Percentiles rank a stretch among this genome's conserved stretches.
These are phyloP conservation scores for Colletotrichum caudatum DNA, from an alignment of 2,329 filamentous ascomycete species.

Conservation along the genomic window DNA sequence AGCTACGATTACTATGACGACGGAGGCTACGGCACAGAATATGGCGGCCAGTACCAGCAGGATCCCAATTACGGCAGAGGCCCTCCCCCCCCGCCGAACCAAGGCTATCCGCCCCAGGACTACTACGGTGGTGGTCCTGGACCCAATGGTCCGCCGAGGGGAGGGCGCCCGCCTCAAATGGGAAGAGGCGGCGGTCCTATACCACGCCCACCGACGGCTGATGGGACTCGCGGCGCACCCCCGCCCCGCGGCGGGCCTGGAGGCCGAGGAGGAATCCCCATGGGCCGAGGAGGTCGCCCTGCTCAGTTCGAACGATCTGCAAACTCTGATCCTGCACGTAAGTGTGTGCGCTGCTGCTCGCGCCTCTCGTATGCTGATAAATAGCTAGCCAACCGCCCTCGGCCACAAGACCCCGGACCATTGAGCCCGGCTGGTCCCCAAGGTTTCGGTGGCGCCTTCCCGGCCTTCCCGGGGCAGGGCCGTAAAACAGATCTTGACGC, in stretches of 20 bases:
- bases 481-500: conserved; percentile 55
- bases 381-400: conserved; percentile 47
- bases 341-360: conserved; percentile 41
- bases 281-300: conserved; percentile 55
- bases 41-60: conserved; percentile 57
- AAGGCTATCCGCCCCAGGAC: conserved; percentile 58
- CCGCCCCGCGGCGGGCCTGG: conserved; percentile 53
- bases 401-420: conserved; percentile 49
- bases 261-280: conserved; percentile 50
- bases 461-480: conserved; percentile 56
- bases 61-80: conserved; percentile 61
- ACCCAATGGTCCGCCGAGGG: conserved; percentile 54
- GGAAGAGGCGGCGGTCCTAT: conserved; percentile 61
- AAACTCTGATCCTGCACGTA: conserved; percentile 58
- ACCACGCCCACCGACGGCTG: conserved; percentile 55
- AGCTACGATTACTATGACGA: conserved; percentile 60
- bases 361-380: conserved; percentile 22
- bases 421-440: conserved; percentile 48
- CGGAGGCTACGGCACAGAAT: conserved; percentile 54
- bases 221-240: conserved; percentile 53
- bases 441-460: conserved; percentile 52
- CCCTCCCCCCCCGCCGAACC: conserved; percentile 50
- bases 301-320: conserved; percentile 54
- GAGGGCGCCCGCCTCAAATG: conserved; percentile 56
- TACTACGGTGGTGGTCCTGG: conserved; percentile 57